A percentile compares a stretch with the other conserved stretches of the same genome.
Evolutionary conservation across 768 basidiomycete genomes (phyloP).

Genomic region (Pleurotus eryngii): DNA sequence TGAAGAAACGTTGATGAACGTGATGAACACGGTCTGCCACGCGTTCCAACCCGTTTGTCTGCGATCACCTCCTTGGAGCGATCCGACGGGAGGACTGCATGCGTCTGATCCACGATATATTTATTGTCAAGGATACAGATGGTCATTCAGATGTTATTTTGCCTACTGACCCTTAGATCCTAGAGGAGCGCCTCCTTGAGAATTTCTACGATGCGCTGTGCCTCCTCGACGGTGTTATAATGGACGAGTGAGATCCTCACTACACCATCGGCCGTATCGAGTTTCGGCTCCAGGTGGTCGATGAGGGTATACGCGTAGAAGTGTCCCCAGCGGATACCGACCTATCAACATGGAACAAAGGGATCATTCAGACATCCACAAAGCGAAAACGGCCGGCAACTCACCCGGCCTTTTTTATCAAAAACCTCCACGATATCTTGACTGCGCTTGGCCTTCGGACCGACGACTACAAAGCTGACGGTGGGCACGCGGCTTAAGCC

Average conservation of each 20-base stretch:
- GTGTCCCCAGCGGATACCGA: slow-evolving; percentile 77
- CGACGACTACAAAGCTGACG: slow-evolving; percentile 67
- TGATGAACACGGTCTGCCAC: too few relatives aligned
- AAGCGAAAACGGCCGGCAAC: slow-evolving; percentile 20
- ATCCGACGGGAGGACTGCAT: too few relatives aligned
- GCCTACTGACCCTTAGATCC: too few relatives aligned
- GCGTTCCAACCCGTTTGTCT: too few relatives aligned
- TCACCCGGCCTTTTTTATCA: slow-evolving; percentile 59
- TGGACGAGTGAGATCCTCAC: slow-evolving; percentile 77
- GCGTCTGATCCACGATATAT: too few relatives aligned
- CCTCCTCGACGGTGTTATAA: slow-evolving; percentile 75
- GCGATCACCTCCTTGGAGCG: too few relatives aligned
- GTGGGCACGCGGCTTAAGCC: slow-evolving; percentile 57
- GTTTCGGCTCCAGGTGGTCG: slow-evolving; percentile 46
- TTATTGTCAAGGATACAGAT: too few relatives aligned
- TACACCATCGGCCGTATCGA: slow-evolving; percentile 62
- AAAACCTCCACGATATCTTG: slow-evolving; percentile 61
- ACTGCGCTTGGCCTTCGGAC: slow-evolving; percentile 53
- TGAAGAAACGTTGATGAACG: too few relatives aligned
- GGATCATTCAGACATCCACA: too few relatives aligned
- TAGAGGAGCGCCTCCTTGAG: slow-evolving; percentile 45
- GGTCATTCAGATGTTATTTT: too few relatives aligned
- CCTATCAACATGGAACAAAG: slow-evolving; percentile 31
- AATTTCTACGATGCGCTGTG: slow-evolving; percentile 53
- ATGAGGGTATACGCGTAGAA: slow-evolving; percentile 73